A percentile compares a stretch with the other conserved stretches of the same genome.
Evolutionary conservation across 495 filamentous ascomycete genomes (phyloP).

Genomic region (Thermochaetoides thermophila): DNA sequence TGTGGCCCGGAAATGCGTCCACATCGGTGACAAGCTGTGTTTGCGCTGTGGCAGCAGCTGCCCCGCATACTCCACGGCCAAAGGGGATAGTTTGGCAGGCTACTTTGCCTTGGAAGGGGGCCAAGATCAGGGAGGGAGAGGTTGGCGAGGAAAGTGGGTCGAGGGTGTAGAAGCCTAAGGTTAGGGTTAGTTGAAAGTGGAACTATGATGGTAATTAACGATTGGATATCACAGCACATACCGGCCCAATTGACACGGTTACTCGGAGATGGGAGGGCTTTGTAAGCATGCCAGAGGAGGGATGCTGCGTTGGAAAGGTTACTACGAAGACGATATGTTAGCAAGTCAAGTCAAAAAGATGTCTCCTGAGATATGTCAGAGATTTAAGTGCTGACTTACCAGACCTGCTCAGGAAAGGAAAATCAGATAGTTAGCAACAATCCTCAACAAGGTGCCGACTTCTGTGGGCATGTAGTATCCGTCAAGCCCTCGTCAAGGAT

Average conservation of each 20-base stretch:
- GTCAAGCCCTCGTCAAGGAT: no score
- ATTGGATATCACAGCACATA: conserved; percentile 13
- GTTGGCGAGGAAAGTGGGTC: conserved; percentile 36
- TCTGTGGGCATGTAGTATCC: no score
- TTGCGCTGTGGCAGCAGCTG: conserved; percentile 46
- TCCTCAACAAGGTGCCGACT: no score
- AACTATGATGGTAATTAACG: not conserved
- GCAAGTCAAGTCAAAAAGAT: no score
- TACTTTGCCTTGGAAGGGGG: conserved; percentile 78
- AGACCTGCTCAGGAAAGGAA: no score
- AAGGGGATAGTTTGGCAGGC: conserved; percentile 78
- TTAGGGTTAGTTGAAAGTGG: conserved; percentile 4
- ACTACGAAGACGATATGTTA: conserved; percentile 27
- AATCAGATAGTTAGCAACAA: no score
- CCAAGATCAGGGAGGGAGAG: conserved; percentile 51
- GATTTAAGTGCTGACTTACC: not conserved
- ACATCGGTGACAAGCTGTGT: conserved; percentile 70
- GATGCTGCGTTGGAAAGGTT: conserved; percentile 77
- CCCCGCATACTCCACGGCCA: conserved; percentile 69
- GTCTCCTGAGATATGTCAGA: no score
- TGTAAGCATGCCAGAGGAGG: conserved; percentile 74
- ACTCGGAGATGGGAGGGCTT: conserved; percentile 60
- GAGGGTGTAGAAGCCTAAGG: conserved; percentile 72
- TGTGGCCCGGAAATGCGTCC: conserved; percentile 67
- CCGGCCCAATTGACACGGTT: conserved; percentile 76